phyloP scores from a whole-genome alignment of 345 rosid species.

The Populus nigra region DNA sequence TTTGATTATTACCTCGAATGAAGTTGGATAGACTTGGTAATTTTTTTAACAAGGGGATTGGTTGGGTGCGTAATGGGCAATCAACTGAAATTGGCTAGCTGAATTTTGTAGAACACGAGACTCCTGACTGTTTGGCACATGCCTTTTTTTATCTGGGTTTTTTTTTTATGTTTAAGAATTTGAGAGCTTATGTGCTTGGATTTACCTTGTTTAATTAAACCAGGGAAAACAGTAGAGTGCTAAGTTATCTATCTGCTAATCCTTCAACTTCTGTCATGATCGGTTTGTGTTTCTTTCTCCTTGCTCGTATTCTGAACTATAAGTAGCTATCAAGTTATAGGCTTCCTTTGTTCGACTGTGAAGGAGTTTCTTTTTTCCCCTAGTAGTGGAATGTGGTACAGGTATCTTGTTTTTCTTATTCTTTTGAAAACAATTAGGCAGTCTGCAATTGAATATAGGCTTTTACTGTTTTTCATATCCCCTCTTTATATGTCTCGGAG shows the following conservation, averaged over 20 bases:
- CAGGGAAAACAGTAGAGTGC: neutral
- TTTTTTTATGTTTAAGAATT: neutral
- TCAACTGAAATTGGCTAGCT: neutral
- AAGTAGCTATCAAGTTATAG: neutral
- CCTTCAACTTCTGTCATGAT: neutral
- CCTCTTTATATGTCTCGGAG: neutral
- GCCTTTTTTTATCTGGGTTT: neutral
- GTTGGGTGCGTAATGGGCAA: neutral
- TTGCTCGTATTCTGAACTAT: neutral
- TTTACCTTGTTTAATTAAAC: neutral
- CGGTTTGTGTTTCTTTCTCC: too few species aligned
- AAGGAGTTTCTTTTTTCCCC: neutral
- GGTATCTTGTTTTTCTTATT: neutral
- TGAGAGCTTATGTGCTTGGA: neutral
- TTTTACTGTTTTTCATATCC: neutral
- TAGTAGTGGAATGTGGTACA: neutral
- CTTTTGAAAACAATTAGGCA: neutral
- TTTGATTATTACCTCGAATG: neutral
- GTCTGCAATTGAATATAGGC: neutral
- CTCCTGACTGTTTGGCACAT: neutral
- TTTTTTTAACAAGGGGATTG: neutral
- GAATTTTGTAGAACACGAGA: neutral
- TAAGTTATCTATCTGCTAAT: neutral
- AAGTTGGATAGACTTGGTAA: neutral
- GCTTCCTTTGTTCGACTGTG: neutral